Percentiles rank a stretch among this genome's conserved stretches.
Conservation (phyloP, 2,329 filamentous ascomycete species). For the Fusarium dlaminii region DNA sequence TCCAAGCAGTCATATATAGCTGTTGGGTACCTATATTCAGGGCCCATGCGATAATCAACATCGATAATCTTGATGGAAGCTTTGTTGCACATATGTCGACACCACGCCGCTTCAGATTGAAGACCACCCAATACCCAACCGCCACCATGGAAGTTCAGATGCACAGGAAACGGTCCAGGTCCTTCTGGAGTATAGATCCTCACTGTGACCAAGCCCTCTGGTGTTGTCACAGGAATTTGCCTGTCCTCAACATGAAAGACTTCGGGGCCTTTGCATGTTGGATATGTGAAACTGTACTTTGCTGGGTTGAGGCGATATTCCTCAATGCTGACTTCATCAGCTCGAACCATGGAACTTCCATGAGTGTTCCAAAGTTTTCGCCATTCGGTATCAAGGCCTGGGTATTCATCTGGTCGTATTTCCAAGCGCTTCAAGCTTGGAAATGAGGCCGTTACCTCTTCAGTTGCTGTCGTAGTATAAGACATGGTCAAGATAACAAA, state of each 20-base stretch:
- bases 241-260: background rate
- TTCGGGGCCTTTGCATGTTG: background rate
- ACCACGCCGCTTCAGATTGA: background rate
- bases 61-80: background rate
- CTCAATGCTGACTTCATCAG: background rate
- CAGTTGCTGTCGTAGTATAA: background rate
- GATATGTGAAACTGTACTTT: slow-evolving; percentile 1
- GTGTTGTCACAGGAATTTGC: background rate
- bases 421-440: background rate
- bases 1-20: slow-evolving; percentile 7
- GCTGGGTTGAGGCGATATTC: background rate
- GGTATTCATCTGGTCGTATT: background rate
- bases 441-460: background rate
- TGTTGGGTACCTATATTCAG: background rate
- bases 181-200: background rate
- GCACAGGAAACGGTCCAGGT: background rate
- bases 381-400: background rate
- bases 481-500: background rate
- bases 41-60: slow-evolving; percentile 3
- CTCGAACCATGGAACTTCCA: background rate
- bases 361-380: background rate
- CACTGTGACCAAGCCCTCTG: background rate
- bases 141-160: background rate
- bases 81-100: background rate
- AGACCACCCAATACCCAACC: background rate